phyloP scores from a whole-genome alignment of 495 filamentous ascomycete species.

The Physcia stellaris region DNA sequence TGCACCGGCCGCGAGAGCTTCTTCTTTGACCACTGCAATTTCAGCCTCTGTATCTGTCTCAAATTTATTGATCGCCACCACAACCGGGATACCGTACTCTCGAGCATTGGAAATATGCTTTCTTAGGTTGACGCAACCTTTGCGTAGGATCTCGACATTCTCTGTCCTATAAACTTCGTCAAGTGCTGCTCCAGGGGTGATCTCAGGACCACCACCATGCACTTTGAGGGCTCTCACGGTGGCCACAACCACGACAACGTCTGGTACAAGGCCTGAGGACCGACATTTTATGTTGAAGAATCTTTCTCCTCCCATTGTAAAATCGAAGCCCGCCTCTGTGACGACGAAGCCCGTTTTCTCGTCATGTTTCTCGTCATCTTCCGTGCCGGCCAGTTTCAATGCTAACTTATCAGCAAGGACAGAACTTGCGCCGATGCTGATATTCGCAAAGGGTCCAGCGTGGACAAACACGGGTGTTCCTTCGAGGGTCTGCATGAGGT shows the following conservation, averaged over 20 bases:
- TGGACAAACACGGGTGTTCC: constrained; percentile 96
- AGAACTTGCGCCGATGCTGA: constrained; percentile 90
- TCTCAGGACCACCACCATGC: constrained; percentile 87
- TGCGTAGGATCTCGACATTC: constrained; percentile 79
- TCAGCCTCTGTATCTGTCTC: constrained; percentile 88
- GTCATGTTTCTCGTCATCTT: constrained; percentile 78
- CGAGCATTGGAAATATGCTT: constrained; percentile 88
- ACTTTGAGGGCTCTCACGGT: constrained; percentile 94
- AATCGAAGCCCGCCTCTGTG: constrained; percentile 96
- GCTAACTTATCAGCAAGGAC: constrained; percentile 91
- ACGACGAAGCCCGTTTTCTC: constrained; percentile 88
- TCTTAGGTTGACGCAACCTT: constrained; percentile 82
- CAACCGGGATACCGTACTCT: constrained; percentile 83
- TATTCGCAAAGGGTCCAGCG: constrained; percentile 95
- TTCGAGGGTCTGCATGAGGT: constrained; percentile 95
- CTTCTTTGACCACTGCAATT: constrained; percentile 74
- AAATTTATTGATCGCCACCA: constrained; percentile 96
- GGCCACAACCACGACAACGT: constrained; percentile 87
- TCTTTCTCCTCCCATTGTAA: constrained; percentile 97
- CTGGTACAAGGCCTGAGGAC: constrained; percentile 79
- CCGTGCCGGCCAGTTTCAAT: constrained; percentile 88
- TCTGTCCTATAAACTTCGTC: constrained; percentile 80
- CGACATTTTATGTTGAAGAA: constrained; percentile 99
- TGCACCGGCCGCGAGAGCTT: constrained; percentile 83
- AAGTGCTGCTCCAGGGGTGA: constrained; percentile 70